A percentile compares a stretch with the other conserved stretches of the same genome.
phyloP scores from a whole-genome alignment of 768 basidiomycete genomes.

The Lactifluus hygrophoroides region DNA sequence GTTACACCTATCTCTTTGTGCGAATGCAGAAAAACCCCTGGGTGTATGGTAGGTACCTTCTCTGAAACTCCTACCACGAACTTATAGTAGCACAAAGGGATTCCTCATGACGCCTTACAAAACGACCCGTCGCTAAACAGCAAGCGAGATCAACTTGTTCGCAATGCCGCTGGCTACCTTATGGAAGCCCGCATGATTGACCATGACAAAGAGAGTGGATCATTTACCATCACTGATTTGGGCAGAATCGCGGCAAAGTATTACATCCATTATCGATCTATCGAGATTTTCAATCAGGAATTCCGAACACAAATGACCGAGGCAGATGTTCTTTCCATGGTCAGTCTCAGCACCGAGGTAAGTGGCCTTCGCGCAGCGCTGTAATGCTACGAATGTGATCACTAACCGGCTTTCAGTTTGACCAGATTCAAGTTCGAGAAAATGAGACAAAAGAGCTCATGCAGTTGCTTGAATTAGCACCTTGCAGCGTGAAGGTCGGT shows the following conservation, averaged over 20 bases:
- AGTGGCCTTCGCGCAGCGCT: slow-evolving; percentile 12
- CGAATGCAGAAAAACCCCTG: slow-evolving; percentile 90
- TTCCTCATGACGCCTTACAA: slow-evolving; percentile 53
- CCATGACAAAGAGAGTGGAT: slow-evolving; percentile 49
- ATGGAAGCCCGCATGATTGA: slow-evolving; percentile 72
- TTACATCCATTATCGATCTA: slow-evolving; percentile 79
- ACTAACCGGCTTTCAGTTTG: slow-evolving; percentile 47
- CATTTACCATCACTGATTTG: slow-evolving; percentile 73
- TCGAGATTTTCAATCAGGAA: slow-evolving; percentile 76
- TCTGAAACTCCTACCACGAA: background rate
- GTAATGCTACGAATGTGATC: background rate
- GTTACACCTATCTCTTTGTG: slow-evolving; percentile 94
- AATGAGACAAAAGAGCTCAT: slow-evolving; percentile 81
- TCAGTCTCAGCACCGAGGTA: slow-evolving; percentile 89
- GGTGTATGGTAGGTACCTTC: slow-evolving; percentile 52
- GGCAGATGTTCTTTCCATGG: slow-evolving; percentile 81
- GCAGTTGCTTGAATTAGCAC: slow-evolving; percentile 53
- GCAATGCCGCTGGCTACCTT: slow-evolving; percentile 55
- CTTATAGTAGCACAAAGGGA: slow-evolving; percentile 40
- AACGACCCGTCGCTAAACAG: slow-evolving; percentile 69
- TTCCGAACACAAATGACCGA: slow-evolving; percentile 84
- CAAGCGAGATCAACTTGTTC: slow-evolving; percentile 62
- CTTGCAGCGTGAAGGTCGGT: slow-evolving; percentile 47
- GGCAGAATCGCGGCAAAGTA: slow-evolving; percentile 97
- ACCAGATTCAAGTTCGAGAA: slow-evolving; percentile 91